Evolutionary conservation across 73 alveolate genomes (phyloP), one percentile per base, ranked within the genome.

Genomic region (Tetrahymena elliotti): DNA sequence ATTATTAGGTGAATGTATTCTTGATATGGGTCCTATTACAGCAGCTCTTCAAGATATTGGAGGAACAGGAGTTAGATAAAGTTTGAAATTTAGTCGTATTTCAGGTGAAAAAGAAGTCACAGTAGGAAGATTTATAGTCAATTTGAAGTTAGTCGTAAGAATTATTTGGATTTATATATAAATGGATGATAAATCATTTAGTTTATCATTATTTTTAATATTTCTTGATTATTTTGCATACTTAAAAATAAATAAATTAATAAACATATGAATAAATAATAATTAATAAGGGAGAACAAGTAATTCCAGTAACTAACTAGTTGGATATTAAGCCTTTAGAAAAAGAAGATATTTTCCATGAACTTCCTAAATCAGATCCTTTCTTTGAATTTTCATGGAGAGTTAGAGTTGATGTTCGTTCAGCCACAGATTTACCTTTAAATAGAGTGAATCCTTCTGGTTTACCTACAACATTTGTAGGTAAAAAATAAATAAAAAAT

Each of bases 121-220:
- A 33, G 99, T 99, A 4, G 99, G 99, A 53, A 98, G 99, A 97
- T 99, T 98, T 95, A 97, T 97, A 33, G 99, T 99, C 35, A 97
- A 97, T 82, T 97, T 99, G 83, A 98, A 98, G 96, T 95, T 99
- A 53, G 99, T 98, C 35, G 88, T 68, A 68, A 68, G 34, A 31
- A 68, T 27, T 22, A 24, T 24, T 27, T 68, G 11, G 8, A 40
- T 40, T 40, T 10, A 40, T 10, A 10, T 40, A 40, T 40, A 40
- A 40, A 15, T n/a, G n/a, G n/a, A n/a, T n/a, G n/a, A n/a, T n/a
- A n/a, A n/a, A n/a, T n/a, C n/a, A n/a, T n/a, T n/a, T n/a, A n/a
- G n/a, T n/a, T n/a, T n/a, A n/a, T n/a, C n/a, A n/a, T n/a, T n/a
- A n/a, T n/a, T n/a, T n/a, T n/a, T n/a, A n/a, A n/a, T 95, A 41